Percentiles rank a stretch among this genome's conserved stretches.
Conservation (phyloP, 2,329 filamentous ascomycete genomes). For the Ascochyta fabae region DNA sequence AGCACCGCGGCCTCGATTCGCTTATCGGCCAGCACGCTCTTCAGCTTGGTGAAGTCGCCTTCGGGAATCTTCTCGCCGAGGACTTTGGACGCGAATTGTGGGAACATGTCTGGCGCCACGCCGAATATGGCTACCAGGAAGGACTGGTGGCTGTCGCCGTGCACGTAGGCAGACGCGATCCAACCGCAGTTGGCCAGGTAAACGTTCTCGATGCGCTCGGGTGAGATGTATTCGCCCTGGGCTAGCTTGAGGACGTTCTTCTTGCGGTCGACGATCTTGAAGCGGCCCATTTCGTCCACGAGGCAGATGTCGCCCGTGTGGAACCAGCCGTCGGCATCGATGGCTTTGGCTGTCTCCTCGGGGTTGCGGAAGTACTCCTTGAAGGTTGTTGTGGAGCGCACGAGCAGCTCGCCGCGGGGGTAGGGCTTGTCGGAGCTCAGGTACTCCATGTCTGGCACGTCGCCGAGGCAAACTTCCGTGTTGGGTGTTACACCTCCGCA, state of each 20-base stretch:
- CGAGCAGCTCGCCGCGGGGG: constrained; percentile 86
- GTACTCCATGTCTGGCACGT: constrained; percentile 95
- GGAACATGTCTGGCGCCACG: constrained; percentile 83
- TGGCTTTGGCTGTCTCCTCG: constrained; percentile 81
- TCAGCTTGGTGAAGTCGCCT: constrained; percentile 71
- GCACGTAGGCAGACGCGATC: constrained; percentile 82
- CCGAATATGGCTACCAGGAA: constrained; percentile 87
- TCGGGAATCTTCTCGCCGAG: constrained; percentile 70
- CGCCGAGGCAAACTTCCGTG: constrained; percentile 79
- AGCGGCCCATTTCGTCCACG: constrained; percentile 83
- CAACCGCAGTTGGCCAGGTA: constrained; percentile 82
- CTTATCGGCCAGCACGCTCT: constrained; percentile 69
- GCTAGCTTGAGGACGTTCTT: constrained; percentile 99
- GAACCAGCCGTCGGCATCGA: constrained; percentile 95
- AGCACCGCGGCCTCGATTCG: constrained; percentile 77
- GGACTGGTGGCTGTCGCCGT: constrained; percentile 85
- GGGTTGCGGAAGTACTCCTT: constrained; percentile 87
- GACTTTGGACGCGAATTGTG: constrained; percentile 78
- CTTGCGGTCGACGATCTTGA: constrained; percentile 92
- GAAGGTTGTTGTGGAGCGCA: constrained; percentile 83
- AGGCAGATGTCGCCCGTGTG: constrained; percentile 90
- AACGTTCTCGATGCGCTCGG: constrained; percentile 95
- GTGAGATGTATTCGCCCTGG: constrained; percentile 97
- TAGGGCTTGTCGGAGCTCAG: constrained; percentile 83
- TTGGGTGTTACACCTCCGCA: constrained; percentile 75